Base-by-base conservation (phyloP, 2,329 filamentous ascomycete species). In the Endocalyx cinctus region DNA sequence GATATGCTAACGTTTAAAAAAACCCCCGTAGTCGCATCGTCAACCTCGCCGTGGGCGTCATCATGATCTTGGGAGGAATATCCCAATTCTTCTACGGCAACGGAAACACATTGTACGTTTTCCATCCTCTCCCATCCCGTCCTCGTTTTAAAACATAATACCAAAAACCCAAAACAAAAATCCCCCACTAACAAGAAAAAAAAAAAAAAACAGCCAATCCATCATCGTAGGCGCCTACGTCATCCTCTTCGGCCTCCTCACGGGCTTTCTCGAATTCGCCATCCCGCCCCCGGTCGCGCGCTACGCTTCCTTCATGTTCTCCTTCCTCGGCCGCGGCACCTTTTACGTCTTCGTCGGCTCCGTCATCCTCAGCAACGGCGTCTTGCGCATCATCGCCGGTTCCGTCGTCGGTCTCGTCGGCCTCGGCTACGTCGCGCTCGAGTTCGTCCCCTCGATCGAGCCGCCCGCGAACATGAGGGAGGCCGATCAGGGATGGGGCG, bases 221-320 rank as follows among this genome's bases (percentile, higher is more conserved):
- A 74, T 92, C 53, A 79, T 98, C 48, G 69, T 95, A 43, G 89
- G 87, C 37, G 67, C 78, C 49, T 98, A 97, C 62, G 79, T 95
- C 51, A 87, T 96, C 45, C 64, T 95, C 45, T 98, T 98, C 57
- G 92, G 92, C 60, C 72, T 88, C 41, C 80, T 76, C 47, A 82
- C 86, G 45, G 83, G 72, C 28, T 72, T 84, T 30, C 75, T 88
- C 49, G 92, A 98, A 66, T 94, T 97, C 69, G 84, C 95, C 64
- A 90, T 96, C 51, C 90, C 92, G 31, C 87, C 89, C 39, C 89
- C 95, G 60, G 74, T 95, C 34, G 84, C 88, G 38, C 83, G 87
- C 66, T 95, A 97, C 70, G 90, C 88, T 34, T 94, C 87, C 10
- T 98, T 98, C 72, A 82, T 97, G 64, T 97, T 97, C 72, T 94